Base-by-base conservation (phyloP, 371 early-diverging fungal genomes). In the Actinomucor elegans region DNA sequence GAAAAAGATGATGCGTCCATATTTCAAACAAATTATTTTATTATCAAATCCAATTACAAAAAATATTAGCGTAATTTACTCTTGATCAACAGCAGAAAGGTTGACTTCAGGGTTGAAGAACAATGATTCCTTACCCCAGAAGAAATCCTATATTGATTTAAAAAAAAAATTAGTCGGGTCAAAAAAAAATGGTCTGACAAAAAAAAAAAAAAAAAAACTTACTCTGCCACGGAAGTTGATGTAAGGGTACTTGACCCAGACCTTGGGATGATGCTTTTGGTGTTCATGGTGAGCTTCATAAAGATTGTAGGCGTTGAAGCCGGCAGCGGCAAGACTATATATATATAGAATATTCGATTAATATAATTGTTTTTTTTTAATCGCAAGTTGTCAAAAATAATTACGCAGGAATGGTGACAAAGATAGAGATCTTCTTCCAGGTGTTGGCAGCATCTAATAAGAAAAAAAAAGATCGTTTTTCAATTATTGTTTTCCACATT, bases 21-120 rank as follows among this genome's bases (percentile, higher is more conserved):
- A n/a, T n/a, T n/a, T n/a, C n/a, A n/a, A n/a, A n/a, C n/a, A n/a
- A n/a, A n/a, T n/a, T n/a, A n/a, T n/a, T n/a, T n/a, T n/a, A n/a
- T n/a, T n/a, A n/a, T n/a, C n/a, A n/a, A n/a, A n/a, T n/a, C n/a
- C n/a, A n/a, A n/a, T n/a, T n/a, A n/a, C n/a, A n/a, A n/a, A n/a
- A n/a, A n/a, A n/a, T 14, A 10, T 8, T 18, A 28, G 15, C 29
- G 29, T 18, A 31, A 27, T 24, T 57, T 57, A 57, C 37, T 57
- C 58, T 29, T 48, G n/a, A n/a, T n/a, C n/a, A n/a, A n/a, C 26
- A 32, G 71, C 76, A 58, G 67, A 59, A 48, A 69, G 63, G 64
- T 77, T 77, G 45, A 77, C 73, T 31, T 64, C 57, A 41, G 77
- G 77, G 73, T 77, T 77, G 64, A 77, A 77, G 71, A 77, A 71